Evolutionary conservation across 768 basidiomycete species (phyloP), one percentile per base, ranked within the genome.

Genomic region (Mycena floridula): DNA sequence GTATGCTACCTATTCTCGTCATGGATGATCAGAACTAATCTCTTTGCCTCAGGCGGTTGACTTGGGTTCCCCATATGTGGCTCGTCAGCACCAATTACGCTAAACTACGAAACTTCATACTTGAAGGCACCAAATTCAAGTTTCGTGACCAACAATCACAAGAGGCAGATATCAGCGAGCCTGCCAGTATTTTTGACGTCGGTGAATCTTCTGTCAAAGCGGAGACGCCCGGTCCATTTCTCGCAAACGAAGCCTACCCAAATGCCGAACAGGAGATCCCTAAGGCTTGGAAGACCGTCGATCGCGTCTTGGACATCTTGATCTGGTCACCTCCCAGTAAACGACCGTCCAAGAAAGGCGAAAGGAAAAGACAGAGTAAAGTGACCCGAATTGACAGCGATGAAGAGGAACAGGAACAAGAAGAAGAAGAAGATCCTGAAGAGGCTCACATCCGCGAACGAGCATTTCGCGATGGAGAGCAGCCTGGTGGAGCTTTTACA

Each of bases 51-150:
- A 70, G 86, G 43, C 77, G 85, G 32, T 66, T 74, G 85, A 59
- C 39, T 11, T 97, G 93, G 93, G 91, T 96, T 2, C 86, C 91
- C 24, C 93, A 97, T 54, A 81, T 85, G 70, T 97, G 91, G 91
- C 69, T 96, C 2, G 67, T 81, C 24, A 77, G 84, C 8, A 81
- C 77, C n/a, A 69, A 78, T 42, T 58, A 64, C n/a, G 56, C 61
- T 9, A 89, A 83, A 57, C 65, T 96, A 47, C 85, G 83, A 52
- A 77, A 88, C 58, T 97, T 95, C 64, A 66, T 94, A 28, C 52
- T 60, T 7, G 68, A 72, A 12, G 90, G 92, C 3, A 66, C 85
- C 1, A 81, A 76, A 55, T 75, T 92, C 12, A 70, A 81, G 27
- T 67, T 94, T 37, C 63, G 89, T 7, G 67, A 70, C 0, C 68